Evolutionary conservation across 176 grass and related monocot genomes (phyloP).

Genomic region (Carex kokanica): DNA sequence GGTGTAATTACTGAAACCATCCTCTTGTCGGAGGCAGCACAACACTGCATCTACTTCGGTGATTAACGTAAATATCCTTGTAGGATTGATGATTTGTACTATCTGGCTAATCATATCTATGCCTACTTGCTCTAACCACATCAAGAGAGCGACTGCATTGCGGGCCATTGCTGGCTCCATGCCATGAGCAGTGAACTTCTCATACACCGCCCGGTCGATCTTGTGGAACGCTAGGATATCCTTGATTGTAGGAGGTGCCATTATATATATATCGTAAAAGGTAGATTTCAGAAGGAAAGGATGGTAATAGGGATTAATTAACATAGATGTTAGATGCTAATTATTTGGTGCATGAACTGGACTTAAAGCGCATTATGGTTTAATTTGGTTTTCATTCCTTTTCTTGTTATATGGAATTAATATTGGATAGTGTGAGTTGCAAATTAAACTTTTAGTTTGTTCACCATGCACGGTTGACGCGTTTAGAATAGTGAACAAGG

Average conservation of each 20-base stretch:
- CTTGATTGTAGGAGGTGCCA: slow-evolving; percentile 29
- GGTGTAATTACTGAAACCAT: neutral
- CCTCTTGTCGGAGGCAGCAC: slow-evolving; percentile 26
- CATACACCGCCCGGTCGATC: slow-evolving; percentile 32
- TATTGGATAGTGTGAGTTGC: neutral
- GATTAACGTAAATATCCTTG: neutral
- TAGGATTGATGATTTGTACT: neutral
- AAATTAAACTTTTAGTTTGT: neutral
- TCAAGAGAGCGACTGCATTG: slow-evolving; percentile 48
- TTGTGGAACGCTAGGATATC: slow-evolving; percentile 41
- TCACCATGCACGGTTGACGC: neutral
- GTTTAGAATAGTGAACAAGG: neutral
- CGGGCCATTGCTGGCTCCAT: slow-evolving; percentile 21
- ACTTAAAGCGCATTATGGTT: neutral
- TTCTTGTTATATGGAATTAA: neutral
- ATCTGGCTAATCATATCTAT: slow-evolving; percentile 24
- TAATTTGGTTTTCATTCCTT: neutral
- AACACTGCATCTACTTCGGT: slow-evolving; percentile 38
- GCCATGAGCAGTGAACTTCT: slow-evolving; percentile 19
- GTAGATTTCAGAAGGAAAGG: neutral
- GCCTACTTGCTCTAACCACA: slow-evolving; percentile 43
- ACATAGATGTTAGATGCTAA: neutral
- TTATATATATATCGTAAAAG: slow-evolving; percentile 1
- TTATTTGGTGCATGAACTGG: neutral
- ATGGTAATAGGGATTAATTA: too few species aligned